phyloP scores from a whole-genome alignment of 331 rosid species.

The Dryas integrifolia region DNA sequence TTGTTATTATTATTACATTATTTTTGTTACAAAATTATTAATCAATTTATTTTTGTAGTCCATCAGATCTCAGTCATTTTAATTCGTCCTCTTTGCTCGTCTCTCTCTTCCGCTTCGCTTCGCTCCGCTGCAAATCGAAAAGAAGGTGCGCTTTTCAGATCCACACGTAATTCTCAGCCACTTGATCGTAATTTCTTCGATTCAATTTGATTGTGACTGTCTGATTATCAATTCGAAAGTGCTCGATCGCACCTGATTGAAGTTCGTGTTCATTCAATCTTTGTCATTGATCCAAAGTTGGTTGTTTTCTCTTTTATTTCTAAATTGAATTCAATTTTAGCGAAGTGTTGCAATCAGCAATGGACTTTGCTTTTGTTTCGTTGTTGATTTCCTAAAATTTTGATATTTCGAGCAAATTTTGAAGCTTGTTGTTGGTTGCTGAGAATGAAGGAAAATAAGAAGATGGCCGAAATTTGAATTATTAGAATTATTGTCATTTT shows the following conservation, averaged over 20 bases:
- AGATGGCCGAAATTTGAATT: constrained; percentile 7
- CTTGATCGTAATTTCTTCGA: constrained; percentile 6
- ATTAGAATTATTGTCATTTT: neutral
- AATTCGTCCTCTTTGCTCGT: constrained; percentile 27
- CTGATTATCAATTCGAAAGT: neutral
- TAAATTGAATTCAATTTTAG: neutral
- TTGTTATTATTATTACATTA: neutral
- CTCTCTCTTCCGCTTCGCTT: constrained; percentile 24
- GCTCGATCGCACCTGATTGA: neutral
- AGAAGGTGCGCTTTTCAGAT: constrained; percentile 33
- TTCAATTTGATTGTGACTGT: constrained; percentile 22
- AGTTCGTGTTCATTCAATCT: constrained; percentile 22
- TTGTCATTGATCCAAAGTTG: constrained; percentile 16
- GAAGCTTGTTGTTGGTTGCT: constrained; percentile 23
- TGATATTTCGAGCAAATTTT: neutral
- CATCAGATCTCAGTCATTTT: constrained; percentile 47
- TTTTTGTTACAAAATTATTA: neutral
- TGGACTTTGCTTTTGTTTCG: neutral
- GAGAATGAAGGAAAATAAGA: constrained; percentile 13
- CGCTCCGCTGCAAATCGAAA: constrained; percentile 31
- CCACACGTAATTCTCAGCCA: constrained; percentile 10
- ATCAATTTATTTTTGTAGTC: constrained; percentile 24
- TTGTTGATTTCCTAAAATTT: neutral
- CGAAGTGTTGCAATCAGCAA: neutral
- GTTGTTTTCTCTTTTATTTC: neutral